Conservation (phyloP, 495 filamentous ascomycete species). For the Symbiotaphrina buchneri region DNA sequence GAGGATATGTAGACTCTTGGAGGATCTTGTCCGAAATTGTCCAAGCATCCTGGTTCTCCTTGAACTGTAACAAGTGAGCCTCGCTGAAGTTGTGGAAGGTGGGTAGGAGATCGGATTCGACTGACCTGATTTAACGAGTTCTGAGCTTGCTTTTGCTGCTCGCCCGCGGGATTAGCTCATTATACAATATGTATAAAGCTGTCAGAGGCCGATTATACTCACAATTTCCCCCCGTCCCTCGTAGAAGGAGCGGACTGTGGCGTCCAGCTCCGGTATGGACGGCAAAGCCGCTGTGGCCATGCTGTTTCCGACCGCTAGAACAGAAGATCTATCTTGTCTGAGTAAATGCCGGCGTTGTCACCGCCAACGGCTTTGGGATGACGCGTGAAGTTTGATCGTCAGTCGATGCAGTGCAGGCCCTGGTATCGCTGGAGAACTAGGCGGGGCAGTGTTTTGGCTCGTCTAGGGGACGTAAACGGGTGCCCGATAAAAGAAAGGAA, state of each 20-base stretch:
- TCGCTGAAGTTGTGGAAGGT: not conserved
- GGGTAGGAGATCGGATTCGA: slow-evolving; percentile 4
- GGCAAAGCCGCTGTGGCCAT: slow-evolving; percentile 32
- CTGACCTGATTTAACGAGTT: slow-evolving; percentile 81
- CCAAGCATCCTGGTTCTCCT: slow-evolving; percentile 96
- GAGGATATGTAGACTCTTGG: slow-evolving; percentile 66
- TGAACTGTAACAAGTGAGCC: slow-evolving; percentile 47
- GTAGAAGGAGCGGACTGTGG: slow-evolving; percentile 87
- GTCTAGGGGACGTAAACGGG: too few relatives aligned
- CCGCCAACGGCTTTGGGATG: too few relatives aligned
- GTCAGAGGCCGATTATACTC: slow-evolving; percentile 12
- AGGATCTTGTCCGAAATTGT: slow-evolving; percentile 90
- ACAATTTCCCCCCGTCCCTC: slow-evolving; percentile 87
- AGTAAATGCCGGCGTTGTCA: too few relatives aligned
- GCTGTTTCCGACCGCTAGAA: too few relatives aligned
- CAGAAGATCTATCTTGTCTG: too few relatives aligned
- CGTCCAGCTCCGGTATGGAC: slow-evolving; percentile 81
- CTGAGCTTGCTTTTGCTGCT: slow-evolving; percentile 92
- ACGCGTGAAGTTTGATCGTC: too few relatives aligned
- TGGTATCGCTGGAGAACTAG: too few relatives aligned
- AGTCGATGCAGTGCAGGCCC: too few relatives aligned
- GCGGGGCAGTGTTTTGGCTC: too few relatives aligned
- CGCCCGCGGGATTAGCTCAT: slow-evolving; percentile 1
- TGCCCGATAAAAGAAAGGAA: too few relatives aligned
- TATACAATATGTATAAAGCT: slow-evolving; percentile 4